phyloP scores from a whole-genome alignment of 1,284 basidiomycete genomes.

The Austroboletus niveus region DNA sequence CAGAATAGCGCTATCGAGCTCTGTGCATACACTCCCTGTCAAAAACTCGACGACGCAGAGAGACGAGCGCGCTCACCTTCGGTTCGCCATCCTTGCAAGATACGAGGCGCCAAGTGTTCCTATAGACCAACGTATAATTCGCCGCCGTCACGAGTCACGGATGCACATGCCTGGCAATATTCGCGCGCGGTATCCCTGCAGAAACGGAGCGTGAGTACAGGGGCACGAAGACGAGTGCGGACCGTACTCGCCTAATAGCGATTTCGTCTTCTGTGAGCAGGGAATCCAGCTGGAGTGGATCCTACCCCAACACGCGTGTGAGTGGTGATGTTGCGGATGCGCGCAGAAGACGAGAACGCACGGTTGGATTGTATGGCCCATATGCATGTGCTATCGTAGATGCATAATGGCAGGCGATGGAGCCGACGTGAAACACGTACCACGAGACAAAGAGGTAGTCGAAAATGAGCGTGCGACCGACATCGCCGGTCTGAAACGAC shows the following conservation, averaged over 20 bases:
- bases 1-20: slow-evolving; percentile 78
- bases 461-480: slow-evolving; percentile 18
- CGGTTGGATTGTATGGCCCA: slow-evolving; percentile 21
- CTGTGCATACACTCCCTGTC: slow-evolving; percentile 35
- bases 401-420: background rate
- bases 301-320: slow-evolving; percentile 40
- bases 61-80: slow-evolving; percentile 55
- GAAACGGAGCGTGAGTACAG: background rate
- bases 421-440: slow-evolving; percentile 12
- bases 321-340: background rate
- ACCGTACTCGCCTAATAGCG: slow-evolving; percentile 69
- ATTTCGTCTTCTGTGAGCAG: slow-evolving; percentile 89
- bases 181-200: slow-evolving; percentile 76
- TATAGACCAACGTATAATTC: slow-evolving; percentile 30
- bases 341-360: slow-evolving; percentile 7
- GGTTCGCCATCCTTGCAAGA: slow-evolving; percentile 84
- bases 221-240: background rate
- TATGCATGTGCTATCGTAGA: slow-evolving; percentile 19
- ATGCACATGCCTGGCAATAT: slow-evolving; percentile 72
- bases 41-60: background rate
- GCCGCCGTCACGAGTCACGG: background rate
- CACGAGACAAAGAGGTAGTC: slow-evolving; percentile 14
- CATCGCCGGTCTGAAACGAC: slow-evolving; percentile 9
- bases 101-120: slow-evolving; percentile 82
- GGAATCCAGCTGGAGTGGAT: slow-evolving; percentile 74